phyloP scores from a whole-genome alignment of 2,329 filamentous ascomycete genomes.

The Microdochium nivale region DNA sequence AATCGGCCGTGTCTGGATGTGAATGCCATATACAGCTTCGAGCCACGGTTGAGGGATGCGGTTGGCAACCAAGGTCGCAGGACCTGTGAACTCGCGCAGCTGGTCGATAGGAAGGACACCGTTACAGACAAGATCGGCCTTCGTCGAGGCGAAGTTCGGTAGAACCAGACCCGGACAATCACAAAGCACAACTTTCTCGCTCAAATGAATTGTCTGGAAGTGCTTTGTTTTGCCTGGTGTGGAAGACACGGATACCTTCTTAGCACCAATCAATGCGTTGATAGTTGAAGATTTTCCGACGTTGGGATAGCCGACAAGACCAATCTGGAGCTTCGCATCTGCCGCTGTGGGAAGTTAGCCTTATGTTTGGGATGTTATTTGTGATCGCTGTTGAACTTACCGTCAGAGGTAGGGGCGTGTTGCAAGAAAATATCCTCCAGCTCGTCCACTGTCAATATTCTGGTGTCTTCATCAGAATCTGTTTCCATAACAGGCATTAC shows the following conservation, averaged over 20 bases:
- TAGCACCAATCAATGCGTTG: slow-evolving; percentile 95
- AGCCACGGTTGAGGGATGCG: slow-evolving; percentile 83
- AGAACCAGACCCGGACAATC: slow-evolving; percentile 99
- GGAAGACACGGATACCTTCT: slow-evolving; percentile 96
- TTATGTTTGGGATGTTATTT: slow-evolving; percentile 5
- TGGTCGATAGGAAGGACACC: slow-evolving; percentile 95
- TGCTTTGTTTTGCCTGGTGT: slow-evolving; percentile 99
- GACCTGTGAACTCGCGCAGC: slow-evolving; percentile 84
- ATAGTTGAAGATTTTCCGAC: slow-evolving; percentile 99
- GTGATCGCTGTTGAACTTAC: slow-evolving; percentile 25
- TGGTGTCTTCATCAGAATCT: slow-evolving; percentile 50
- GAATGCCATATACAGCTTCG: slow-evolving; percentile 90
- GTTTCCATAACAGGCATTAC: slow-evolving; percentile 27
- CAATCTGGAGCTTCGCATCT: slow-evolving; percentile 71
- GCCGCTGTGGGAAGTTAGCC: slow-evolving; percentile 25
- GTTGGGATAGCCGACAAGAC: slow-evolving; percentile 95
- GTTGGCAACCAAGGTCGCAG: slow-evolving; percentile 71
- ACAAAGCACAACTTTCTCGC: slow-evolving; percentile 80
- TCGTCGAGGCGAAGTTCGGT: slow-evolving; percentile 93
- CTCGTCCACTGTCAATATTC: slow-evolving; percentile 88
- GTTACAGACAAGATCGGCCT: slow-evolving; percentile 92
- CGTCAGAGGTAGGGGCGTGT: slow-evolving; percentile 41
- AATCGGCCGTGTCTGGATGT: slow-evolving; percentile 67
- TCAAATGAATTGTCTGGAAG: slow-evolving; percentile 96
- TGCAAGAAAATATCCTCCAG: slow-evolving; percentile 80